Evolutionary conservation across 805 yeast genomes (phyloP), one percentile per base, ranked within the genome.

Genomic region (Wickerhamomyces pijperi): DNA sequence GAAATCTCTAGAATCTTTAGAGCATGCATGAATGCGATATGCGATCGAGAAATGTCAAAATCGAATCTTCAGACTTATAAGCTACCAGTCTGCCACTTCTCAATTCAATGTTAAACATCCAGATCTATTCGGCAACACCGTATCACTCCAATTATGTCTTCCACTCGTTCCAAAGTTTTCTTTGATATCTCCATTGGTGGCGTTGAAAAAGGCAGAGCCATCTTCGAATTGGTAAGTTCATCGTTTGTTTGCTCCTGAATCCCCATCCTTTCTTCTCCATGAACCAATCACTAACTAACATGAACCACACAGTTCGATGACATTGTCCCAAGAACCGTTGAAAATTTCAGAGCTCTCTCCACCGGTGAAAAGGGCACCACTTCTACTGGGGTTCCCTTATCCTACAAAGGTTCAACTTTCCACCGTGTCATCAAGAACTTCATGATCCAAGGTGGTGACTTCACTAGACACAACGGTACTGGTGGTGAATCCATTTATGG

Each of bases 371-470:
- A 80, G 51, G 94, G 94, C 28, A 56, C 58, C 9, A 77, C 79
- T 14, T 48, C 53, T 36, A 56, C 68, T 2, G 94, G 92, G 12
- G 68, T 72, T 46, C 83, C 85, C 5, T 65, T 85, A 46, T 63
- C 67, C 40, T 92, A 78, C 69, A 83, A 85, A 59, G 85, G 85
- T 17, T 81, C 94, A n/a, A 61, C 69, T n/a, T 90, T 90, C 70
- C 98, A 90, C 63, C 74, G 98, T 45, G 84, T 92, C 29, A 92
- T 90, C 60, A 77, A 79, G 56, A 75, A 74, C 42, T 87, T 87
- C 55, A 87, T 87, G 97, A 73, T 84, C 51, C 97, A 87, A 65
- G 95, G 95, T 58, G 96, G 96, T 50, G 96, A 87, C 57, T 87
- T 86, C 62, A 79, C 85, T n/a, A 62, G 58, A 37, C 73, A 70